Conservation (phyloP, 2,329 filamentous ascomycete species). For the Tothia fuscella region DNA sequence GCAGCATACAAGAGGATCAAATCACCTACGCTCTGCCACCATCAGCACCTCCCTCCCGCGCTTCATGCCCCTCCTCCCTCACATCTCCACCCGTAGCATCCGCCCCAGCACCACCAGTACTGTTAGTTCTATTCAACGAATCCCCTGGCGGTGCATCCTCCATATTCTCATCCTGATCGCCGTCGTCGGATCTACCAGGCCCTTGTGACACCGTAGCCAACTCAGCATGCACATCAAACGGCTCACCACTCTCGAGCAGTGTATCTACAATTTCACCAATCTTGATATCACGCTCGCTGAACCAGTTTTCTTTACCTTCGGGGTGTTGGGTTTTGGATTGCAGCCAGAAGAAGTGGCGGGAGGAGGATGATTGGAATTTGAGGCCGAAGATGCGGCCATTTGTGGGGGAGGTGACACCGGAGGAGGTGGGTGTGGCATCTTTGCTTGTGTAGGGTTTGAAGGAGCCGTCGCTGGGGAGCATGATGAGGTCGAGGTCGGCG, state of each 20-base stretch:
- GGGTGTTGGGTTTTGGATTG: constrained; percentile 77
- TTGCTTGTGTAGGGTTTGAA: constrained; percentile 72
- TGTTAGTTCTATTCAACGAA: constrained; percentile 23
- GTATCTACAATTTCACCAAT: constrained; percentile 78
- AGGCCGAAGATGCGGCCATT: constrained; percentile 88
- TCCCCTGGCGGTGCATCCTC: constrained; percentile 44
- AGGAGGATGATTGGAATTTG: constrained; percentile 85
- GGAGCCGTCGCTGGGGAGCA: constrained; percentile 80
- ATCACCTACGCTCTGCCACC: constrained; percentile 98
- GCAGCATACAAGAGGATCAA: neutral
- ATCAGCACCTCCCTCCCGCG: constrained; percentile 87
- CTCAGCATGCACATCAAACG: constrained; percentile 65
- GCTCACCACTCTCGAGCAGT: constrained; percentile 78
- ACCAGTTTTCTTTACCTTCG: constrained; percentile 58
- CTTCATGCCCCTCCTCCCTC: constrained; percentile 75
- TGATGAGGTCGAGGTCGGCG: constrained; percentile 79
- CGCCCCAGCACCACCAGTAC: constrained; percentile 67
- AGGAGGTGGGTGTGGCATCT: constrained; percentile 42
- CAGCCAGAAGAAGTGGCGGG: constrained; percentile 90
- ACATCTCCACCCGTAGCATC: constrained; percentile 86
- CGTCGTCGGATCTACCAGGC: constrained; percentile 40
- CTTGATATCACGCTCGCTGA: constrained; percentile 76
- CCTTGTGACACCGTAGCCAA: constrained; percentile 40
- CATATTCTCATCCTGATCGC: constrained; percentile 34
- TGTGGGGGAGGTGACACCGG: constrained; percentile 50